phyloP scores from a whole-genome alignment of 1,284 basidiomycete species.

The Gomphus sp. region DNA sequence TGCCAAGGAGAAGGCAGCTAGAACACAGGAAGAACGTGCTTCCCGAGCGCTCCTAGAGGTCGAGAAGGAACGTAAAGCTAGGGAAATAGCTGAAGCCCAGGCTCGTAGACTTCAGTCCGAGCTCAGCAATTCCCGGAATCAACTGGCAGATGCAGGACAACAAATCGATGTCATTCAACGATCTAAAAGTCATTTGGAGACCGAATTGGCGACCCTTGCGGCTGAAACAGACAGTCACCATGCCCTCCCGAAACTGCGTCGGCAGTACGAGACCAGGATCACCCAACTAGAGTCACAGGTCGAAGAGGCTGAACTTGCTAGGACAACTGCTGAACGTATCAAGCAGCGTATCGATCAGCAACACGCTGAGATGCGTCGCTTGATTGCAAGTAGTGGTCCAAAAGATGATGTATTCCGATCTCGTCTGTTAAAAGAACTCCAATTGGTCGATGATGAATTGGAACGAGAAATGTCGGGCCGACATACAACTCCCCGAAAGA shows the following conservation, averaged over 20 bases:
- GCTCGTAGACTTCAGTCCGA: conserved; percentile 51
- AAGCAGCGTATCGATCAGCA: conserved; percentile 58
- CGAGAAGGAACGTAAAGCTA: conserved; percentile 54
- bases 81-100: conserved; percentile 56
- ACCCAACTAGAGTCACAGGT: conserved; percentile 57
- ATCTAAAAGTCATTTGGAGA: conserved; percentile 60
- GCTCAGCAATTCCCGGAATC: conserved; percentile 41
- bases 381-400: conserved; percentile 49
- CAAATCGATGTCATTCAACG: conserved; percentile 43
- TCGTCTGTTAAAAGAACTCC: conserved; percentile 60
- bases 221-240: conserved; percentile 47
- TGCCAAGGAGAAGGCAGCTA: conserved; percentile 55
- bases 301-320: conserved; percentile 43
- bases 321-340: conserved; percentile 43
- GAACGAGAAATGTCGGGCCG: conserved; percentile 43
- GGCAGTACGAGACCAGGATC: conserved; percentile 60
- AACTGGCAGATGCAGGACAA: conserved; percentile 43
- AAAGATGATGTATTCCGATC: conserved; percentile 56
- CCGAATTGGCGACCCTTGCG: conserved; percentile 58
- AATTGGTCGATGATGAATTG: conserved; percentile 54
- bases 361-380: conserved; percentile 57
- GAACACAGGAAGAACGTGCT: conserved; percentile 50
- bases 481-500: conserved; percentile 15
- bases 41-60: conserved; percentile 46
- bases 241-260: conserved; percentile 50